A percentile compares a stretch with the other conserved stretches of the same genome.
Evolutionary conservation across 352 stramenopile genomes (phyloP).

Genomic region (Phytophthora kernoviae): DNA sequence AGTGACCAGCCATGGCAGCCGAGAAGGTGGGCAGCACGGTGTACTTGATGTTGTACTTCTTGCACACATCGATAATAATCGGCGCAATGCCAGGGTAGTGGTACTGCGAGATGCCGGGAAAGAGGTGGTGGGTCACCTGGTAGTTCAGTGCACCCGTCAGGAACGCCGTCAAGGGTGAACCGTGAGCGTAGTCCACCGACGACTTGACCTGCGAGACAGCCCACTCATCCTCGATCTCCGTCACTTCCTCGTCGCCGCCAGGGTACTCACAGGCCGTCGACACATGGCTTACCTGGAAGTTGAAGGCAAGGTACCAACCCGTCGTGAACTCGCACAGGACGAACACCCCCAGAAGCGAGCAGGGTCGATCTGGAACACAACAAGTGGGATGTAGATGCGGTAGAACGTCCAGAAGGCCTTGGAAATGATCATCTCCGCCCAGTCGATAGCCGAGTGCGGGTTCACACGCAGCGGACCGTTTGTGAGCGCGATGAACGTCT

Average conservation of each 20-base stretch:
- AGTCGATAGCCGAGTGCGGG: slow-evolving; percentile 78
- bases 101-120: slow-evolving; percentile 94
- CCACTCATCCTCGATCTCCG: slow-evolving; percentile 89
- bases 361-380: slow-evolving; percentile 64
- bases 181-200: slow-evolving; percentile 92
- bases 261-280: slow-evolving; percentile 92
- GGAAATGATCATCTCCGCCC: slow-evolving; percentile 85
- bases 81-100: slow-evolving; percentile 93
- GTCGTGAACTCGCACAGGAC: slow-evolving; percentile 89
- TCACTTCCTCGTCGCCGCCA: slow-evolving; percentile 59
- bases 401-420: slow-evolving; percentile 91
- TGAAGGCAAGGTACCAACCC: slow-evolving; percentile 93
- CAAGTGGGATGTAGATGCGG: slow-evolving; percentile 88
- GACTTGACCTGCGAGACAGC: slow-evolving; percentile 94
- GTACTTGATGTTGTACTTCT: slow-evolving; percentile 95
- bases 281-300: slow-evolving; percentile 93
- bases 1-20: slow-evolving; percentile 80
- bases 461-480: slow-evolving; percentile 93
- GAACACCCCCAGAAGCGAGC: slow-evolving; percentile 83
- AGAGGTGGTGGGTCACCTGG: slow-evolving; percentile 94
- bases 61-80: slow-evolving; percentile 93
- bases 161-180: slow-evolving; percentile 89
- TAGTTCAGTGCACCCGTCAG: slow-evolving; percentile 97
- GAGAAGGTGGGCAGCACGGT: slow-evolving; percentile 86
- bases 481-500: slow-evolving; percentile 84